Evolutionary conservation across 331 rosid species (phyloP).

Genomic region (Quercus phellos): DNA sequence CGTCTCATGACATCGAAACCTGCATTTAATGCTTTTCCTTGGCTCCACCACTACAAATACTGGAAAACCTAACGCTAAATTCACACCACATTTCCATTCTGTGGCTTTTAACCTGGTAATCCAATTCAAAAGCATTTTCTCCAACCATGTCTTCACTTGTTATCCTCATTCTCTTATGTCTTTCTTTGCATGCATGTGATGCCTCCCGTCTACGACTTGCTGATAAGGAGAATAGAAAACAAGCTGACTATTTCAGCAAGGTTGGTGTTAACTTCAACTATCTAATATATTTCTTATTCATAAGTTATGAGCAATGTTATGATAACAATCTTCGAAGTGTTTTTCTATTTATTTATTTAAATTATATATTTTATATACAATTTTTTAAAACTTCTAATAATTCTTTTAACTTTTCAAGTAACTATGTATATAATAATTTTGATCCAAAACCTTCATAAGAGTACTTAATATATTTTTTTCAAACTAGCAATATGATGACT

Average conservation of each 20-base stretch:
- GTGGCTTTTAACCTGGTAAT: not conserved
- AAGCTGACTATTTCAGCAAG: constrained; percentile 20
- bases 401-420: no score
- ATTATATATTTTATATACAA: not conserved
- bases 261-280: constrained; percentile 19
- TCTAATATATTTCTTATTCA: not conserved
- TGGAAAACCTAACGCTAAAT: constrained; percentile 14
- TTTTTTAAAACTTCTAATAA: no score
- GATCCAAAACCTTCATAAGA: not conserved
- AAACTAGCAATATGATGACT: not conserved
- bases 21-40: constrained; percentile 63
- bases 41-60: constrained; percentile 46
- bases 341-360: not conserved
- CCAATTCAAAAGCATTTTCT: not conserved
- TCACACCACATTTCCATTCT: constrained; percentile 3
- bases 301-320: not conserved
- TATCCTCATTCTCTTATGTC: constrained; percentile 33
- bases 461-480: not conserved
- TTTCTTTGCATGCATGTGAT: constrained; percentile 65
- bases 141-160: constrained; percentile 44
- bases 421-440: no score
- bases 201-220: constrained; percentile 32
- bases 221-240: constrained; percentile 1
- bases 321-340: no score
- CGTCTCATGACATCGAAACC: constrained; percentile 46